Evolutionary conservation across 352 stramenopile genomes (phyloP).

Genomic region (Saprolegnia diclina): DNA sequence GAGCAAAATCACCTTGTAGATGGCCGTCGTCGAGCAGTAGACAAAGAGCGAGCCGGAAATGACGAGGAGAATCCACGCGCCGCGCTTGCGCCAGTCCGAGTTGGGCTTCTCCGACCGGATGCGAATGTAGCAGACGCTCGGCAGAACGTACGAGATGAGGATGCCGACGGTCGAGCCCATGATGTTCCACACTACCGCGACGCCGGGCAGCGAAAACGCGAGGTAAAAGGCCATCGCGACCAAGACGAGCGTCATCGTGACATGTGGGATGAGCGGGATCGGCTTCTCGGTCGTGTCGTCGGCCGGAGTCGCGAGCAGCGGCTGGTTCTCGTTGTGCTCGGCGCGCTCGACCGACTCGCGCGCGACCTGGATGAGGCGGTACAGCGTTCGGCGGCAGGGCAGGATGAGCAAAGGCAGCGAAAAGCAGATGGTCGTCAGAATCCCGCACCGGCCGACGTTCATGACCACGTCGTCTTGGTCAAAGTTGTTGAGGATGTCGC

Average conservation of each 20-base stretch:
- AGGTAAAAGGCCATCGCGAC: conserved; percentile 53
- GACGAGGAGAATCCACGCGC: conserved; percentile 73
- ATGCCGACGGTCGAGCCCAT: conserved; percentile 83
- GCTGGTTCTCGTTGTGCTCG: conserved; percentile 35
- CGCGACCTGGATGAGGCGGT: conserved; percentile 52
- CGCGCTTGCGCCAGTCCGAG: conserved; percentile 57
- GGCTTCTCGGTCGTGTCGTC: conserved; percentile 26
- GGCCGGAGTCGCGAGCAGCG: conserved; percentile 32
- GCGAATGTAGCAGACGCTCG: conserved; percentile 78
- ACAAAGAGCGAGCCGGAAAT: conserved; percentile 62
- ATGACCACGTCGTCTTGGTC: conserved; percentile 64
- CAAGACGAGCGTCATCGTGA: conserved; percentile 64
- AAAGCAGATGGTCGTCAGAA: conserved; percentile 78
- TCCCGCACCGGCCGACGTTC: conserved; percentile 67
- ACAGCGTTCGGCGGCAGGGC: conserved; percentile 72
- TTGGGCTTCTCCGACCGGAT: conserved; percentile 71
- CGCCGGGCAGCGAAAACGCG: conserved; percentile 64
- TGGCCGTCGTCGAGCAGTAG: conserved; percentile 38
- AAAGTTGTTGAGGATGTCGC: conserved; percentile 88
- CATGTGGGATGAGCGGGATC: conserved; percentile 37
- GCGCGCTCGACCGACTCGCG: conserved; percentile 32
- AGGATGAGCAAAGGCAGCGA: conserved; percentile 83
- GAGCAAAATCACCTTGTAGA: conserved; percentile 26
- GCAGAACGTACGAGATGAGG: conserved; percentile 83
- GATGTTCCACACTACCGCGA: conserved; percentile 86